Base-by-base conservation (phyloP, 2,329 filamentous ascomycete genomes). In the Onygenales sp. region DNA sequence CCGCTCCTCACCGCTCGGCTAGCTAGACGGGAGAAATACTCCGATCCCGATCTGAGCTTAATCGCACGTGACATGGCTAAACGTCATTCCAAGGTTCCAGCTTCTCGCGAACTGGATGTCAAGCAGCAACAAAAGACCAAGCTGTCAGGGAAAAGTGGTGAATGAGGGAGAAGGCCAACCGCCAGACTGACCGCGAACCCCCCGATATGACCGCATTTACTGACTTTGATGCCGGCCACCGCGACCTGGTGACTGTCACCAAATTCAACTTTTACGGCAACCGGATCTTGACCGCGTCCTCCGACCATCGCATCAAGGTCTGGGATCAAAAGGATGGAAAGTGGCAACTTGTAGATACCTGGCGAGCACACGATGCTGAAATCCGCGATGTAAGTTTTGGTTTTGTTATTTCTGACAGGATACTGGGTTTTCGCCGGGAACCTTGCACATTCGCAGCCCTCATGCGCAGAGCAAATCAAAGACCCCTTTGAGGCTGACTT, bases 241-340 rank as follows among this genome's bases (percentile, higher is more conserved):
- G 70, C 49, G 73, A 94, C 67, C 78, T 93, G 44, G 87, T 94
- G 50, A 84, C 91, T 59, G 86, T 88, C 52, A 84, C 92, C 56
- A 86, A 88, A 60, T 95, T 94, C 78, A 96, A 96, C 70, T 85
- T 84, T 60, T 95, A 95, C 68, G 92, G 91, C 61, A 91, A 89
- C 63, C 87, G 91, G 61, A 91, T 92, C 76, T 87, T 91, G 42
- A 93, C 90, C 2, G 90, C 89, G 36, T 93, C 89, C 14, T 88
- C 92, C 14, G 92, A 97, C 69, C 92, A 95, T 68, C 88, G 87
- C 67, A 86, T 97, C 63, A 89, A 91, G 66, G 87, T 96, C 57
- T 96, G 92, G 79, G 86, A 93, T 65, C 84, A 79, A 54, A 77
- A 84, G 59, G 86, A 89, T 61, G 83, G 83, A 42, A 76, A 81